Percentiles rank a stretch among this genome's conserved stretches.
phyloP scores from a whole-genome alignment of 2,329 filamentous ascomycete genomes.

The Pseudogymnoascus sp. region DNA sequence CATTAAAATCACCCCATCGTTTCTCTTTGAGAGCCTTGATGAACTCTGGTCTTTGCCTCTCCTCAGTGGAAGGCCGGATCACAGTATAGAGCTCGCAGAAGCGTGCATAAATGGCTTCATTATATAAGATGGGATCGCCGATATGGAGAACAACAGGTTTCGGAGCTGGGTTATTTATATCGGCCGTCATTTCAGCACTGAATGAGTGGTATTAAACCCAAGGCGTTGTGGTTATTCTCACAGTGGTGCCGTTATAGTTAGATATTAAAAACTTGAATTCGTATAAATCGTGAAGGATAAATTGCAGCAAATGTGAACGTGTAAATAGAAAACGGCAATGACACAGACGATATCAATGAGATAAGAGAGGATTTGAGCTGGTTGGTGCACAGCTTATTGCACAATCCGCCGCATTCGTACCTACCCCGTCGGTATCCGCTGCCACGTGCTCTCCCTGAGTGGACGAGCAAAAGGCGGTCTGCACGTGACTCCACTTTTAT shows the following conservation, averaged over 20 bases:
- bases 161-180: not conserved
- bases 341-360: not conserved
- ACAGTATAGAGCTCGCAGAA: constrained; percentile 37
- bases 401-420: constrained; percentile 6
- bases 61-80: constrained; percentile 40
- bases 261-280: not conserved
- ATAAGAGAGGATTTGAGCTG: constrained; percentile 4
- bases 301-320: not conserved
- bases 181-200: constrained; percentile 1
- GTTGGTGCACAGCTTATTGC: not conserved
- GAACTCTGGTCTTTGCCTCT: constrained; percentile 43
- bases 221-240: not conserved
- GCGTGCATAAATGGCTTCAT: constrained; percentile 19
- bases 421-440: not conserved
- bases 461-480: not conserved
- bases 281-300: not conserved
- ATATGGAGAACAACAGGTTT: constrained; percentile 27
- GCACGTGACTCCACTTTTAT: constrained; percentile 8
- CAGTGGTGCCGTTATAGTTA: not conserved
- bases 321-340: not conserved
- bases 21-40: constrained; percentile 39
- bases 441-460: constrained; percentile 6
- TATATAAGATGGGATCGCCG: constrained; percentile 28
- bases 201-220: not conserved
- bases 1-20: constrained; percentile 46